Percentiles rank a stretch among this genome's conserved stretches.
Evolutionary conservation across 148 eudicot genomes (phyloP).

Genomic region (Chenopodium formosanum): DNA sequence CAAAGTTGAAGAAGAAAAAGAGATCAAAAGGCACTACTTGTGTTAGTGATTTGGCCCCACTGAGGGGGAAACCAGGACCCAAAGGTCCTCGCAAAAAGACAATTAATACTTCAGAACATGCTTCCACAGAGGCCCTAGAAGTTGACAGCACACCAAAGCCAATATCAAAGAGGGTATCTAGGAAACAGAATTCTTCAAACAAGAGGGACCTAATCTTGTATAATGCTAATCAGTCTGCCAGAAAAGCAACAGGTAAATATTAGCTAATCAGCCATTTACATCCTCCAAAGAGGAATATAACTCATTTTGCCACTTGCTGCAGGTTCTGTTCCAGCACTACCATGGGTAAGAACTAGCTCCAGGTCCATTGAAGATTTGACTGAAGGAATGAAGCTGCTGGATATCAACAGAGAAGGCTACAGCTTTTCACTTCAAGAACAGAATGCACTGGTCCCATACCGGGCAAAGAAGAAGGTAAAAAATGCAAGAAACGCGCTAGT

Average conservation of each 20-base stretch:
- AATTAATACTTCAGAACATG: conserved; percentile 25
- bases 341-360: conserved; percentile 39
- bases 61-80: conserved; percentile 37
- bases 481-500: conserved; percentile 55
- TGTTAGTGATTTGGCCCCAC: conserved; percentile 48
- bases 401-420: conserved; percentile 46
- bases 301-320: conserved; percentile 25
- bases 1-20: conserved; percentile 39
- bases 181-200: conserved; percentile 20
- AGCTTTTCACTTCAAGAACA: conserved; percentile 18
- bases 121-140: conserved; percentile 48
- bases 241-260: conserved; percentile 29
- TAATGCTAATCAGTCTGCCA: conserved; percentile 19
- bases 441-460: conserved; percentile 35
- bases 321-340: conserved; percentile 48
- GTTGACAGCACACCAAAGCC: conserved; percentile 34
- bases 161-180: conserved; percentile 52
- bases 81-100: conserved; percentile 30
- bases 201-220: conserved; percentile 27
- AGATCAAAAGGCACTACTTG: conserved; percentile 57
- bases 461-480: conserved; percentile 22
- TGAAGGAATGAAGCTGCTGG: conserved; percentile 43
- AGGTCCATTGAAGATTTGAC: conserved; percentile 46
- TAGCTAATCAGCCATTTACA: background rate
- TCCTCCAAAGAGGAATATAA: background rate